These are phyloP conservation scores for Pythium dissotocum DNA, from an alignment of 352 stramenopile genomes.

Conservation along the genomic window DNA sequence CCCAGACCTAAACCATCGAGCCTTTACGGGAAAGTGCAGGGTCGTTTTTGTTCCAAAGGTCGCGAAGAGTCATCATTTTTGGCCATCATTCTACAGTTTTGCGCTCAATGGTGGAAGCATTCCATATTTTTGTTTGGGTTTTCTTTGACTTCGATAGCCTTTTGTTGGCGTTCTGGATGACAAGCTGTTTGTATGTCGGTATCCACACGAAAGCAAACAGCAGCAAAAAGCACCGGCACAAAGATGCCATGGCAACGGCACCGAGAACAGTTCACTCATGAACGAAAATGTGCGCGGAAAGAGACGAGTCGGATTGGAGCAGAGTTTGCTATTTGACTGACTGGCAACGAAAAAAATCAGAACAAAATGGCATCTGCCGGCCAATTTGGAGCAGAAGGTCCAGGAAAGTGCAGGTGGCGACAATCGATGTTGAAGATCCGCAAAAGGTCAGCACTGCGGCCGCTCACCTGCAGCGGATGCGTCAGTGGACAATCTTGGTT, in stretches of 20 bases:
- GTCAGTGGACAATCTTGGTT: constrained; percentile 2
- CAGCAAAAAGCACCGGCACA: no score
- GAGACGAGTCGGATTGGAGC: not conserved
- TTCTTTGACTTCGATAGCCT: not conserved
- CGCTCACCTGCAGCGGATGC: constrained; percentile 10
- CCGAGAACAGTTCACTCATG: no score
- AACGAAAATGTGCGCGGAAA: not conserved
- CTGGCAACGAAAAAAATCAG: constrained; percentile 1
- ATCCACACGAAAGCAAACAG: no score
- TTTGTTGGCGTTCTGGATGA: no score
- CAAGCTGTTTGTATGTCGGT: no score
- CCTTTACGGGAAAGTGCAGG: not conserved
- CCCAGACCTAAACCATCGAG: constrained; percentile 1
- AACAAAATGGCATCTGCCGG: not conserved
- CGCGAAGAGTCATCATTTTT: not conserved
- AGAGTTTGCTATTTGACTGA: not conserved
- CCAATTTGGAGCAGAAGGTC: constrained; percentile 16
- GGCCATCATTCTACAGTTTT: not conserved
- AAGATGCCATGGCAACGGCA: no score
- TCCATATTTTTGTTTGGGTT: not conserved
- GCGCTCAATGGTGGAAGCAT: not conserved
- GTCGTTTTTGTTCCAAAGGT: not conserved
- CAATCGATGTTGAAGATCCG: constrained; percentile 30
- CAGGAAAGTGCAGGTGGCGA: constrained; percentile 13
- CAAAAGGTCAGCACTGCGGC: constrained; percentile 20